phyloP scores from a whole-genome alignment of 176 grass and related monocot species.

The Triticum turgidum region DNA sequence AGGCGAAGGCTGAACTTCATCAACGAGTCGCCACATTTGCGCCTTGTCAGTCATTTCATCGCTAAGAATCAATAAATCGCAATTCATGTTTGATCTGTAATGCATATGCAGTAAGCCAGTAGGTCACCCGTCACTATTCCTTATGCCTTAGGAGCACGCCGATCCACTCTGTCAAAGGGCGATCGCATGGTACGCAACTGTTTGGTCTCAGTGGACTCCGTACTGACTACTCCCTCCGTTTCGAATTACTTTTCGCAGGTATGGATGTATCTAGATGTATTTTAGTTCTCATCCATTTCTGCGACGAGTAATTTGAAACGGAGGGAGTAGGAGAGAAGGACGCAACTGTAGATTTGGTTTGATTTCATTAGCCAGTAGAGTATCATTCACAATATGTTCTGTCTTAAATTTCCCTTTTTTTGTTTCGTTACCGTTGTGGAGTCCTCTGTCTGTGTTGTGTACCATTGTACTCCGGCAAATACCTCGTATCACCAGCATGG shows the following conservation, averaged over 20 bases:
- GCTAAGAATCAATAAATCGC: background rate
- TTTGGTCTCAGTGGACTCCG: too few relatives aligned
- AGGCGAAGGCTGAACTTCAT: background rate
- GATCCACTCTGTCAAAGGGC: constrained; percentile 1
- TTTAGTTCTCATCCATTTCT: too few relatives aligned
- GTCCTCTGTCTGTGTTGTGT: background rate
- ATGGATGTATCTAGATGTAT: too few relatives aligned
- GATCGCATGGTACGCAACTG: background rate
- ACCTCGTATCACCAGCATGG: background rate
- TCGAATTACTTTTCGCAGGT: too few relatives aligned
- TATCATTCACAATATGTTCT: background rate
- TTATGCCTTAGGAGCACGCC: background rate
- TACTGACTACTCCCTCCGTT: too few relatives aligned
- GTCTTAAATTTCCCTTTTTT: background rate
- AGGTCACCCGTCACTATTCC: background rate
- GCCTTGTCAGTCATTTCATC: background rate
- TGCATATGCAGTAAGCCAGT: background rate
- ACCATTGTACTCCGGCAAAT: background rate
- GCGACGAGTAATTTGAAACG: too few relatives aligned
- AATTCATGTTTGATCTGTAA: background rate
- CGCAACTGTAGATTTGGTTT: constrained; percentile 11
- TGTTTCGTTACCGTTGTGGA: background rate
- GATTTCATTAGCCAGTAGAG: background rate
- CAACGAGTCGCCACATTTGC: background rate
- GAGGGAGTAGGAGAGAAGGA: background rate